These are phyloP conservation scores for Kregervanrija fluxuum DNA, from an alignment of 805 yeast species.

Conservation along the genomic window DNA sequence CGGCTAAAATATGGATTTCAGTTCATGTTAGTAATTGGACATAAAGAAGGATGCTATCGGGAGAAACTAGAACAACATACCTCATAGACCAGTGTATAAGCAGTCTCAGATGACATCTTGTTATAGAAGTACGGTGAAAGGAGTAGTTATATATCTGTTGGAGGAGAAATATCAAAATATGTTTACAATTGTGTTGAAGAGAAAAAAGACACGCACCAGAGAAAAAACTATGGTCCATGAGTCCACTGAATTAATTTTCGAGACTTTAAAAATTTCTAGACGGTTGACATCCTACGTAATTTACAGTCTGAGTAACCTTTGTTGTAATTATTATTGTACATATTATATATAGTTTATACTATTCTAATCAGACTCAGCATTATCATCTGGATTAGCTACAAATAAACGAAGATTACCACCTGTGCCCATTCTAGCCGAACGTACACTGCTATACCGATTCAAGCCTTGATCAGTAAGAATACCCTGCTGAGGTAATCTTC, in stretches of 20 bases:
- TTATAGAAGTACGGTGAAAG: too few relatives aligned
- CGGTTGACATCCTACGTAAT: too few relatives aligned
- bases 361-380: conserved; percentile 25
- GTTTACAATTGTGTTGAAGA: neutral
- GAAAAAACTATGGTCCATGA: too few relatives aligned
- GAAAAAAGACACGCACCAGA: neutral
- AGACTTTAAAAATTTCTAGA: too few relatives aligned
- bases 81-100: conserved; percentile 77
- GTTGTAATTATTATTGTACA: neutral
- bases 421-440: conserved; percentile 15
- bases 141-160: too few relatives aligned
- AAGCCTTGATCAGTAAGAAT: conserved; percentile 10
- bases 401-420: conserved; percentile 23
- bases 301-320: too few relatives aligned
- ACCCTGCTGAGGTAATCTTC: conserved; percentile 12
- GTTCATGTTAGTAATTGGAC: conserved; percentile 7
- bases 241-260: too few relatives aligned
- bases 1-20: conserved; percentile 31
- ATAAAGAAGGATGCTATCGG: neutral
- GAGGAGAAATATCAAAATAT: too few relatives aligned
- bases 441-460: conserved; percentile 29
- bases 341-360: conserved; percentile 1
- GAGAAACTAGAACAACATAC: conserved; percentile 16
- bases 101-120: conserved; percentile 30
- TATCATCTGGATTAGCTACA: conserved; percentile 54